Conservation (phyloP, 164 flowering plant species). For the Aristolochia contorta region DNA sequence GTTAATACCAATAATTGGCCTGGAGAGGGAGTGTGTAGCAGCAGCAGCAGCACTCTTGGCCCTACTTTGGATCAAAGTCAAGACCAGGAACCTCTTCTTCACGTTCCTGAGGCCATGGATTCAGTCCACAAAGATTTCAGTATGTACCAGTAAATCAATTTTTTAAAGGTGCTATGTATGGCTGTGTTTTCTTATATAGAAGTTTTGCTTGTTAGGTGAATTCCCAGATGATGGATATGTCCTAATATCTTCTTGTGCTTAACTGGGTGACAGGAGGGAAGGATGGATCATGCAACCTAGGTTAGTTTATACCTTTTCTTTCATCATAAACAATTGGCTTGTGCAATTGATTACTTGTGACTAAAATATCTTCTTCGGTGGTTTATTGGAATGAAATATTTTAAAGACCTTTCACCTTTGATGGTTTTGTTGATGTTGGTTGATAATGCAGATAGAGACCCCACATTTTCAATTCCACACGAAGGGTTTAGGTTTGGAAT, state of each 20-base stretch:
- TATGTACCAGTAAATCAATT: constrained; percentile 20
- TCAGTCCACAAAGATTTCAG: constrained; percentile 23
- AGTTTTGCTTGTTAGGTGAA: too few species aligned
- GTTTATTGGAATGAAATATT: not conserved
- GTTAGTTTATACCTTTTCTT: constrained; percentile 25
- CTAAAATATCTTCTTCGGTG: not conserved
- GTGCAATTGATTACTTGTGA: not conserved
- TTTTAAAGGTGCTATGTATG: not conserved
- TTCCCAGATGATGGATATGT: too few species aligned
- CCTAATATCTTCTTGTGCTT: constrained; percentile 15
- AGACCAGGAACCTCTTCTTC: constrained; percentile 45
- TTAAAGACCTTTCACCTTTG: not conserved
- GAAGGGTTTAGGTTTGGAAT: constrained; percentile 67
- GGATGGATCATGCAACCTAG: constrained; percentile 23
- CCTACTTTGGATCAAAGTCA: constrained; percentile 24
- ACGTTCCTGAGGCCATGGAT: constrained; percentile 18
- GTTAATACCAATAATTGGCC: constrained; percentile 3
- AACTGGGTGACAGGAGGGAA: constrained; percentile 30
- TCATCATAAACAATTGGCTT: constrained; percentile 1
- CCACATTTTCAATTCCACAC: constrained; percentile 35
- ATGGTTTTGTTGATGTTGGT: constrained; percentile 3
- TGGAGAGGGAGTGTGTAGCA: constrained; percentile 1
- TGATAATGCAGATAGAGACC: constrained; percentile 32
- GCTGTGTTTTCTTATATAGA: too few species aligned
- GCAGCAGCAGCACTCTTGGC: constrained; percentile 5